Evolutionary conservation across 1,284 basidiomycete species (phyloP).

Genomic region (Fomitiporia mediterranea): DNA sequence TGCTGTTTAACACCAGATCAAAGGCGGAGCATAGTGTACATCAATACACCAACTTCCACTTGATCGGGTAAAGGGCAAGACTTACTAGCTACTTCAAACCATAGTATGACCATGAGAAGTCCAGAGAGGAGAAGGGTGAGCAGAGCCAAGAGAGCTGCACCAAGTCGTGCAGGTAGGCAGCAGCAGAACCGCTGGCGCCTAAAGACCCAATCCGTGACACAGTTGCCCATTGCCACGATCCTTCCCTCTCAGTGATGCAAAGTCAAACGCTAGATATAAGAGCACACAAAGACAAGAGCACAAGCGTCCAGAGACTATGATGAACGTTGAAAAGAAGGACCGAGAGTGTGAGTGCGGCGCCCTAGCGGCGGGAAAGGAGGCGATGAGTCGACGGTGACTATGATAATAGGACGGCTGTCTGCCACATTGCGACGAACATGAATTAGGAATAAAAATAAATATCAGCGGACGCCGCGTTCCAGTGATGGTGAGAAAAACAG

Average conservation of each 20-base stretch:
- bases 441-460: neutral
- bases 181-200: conserved; percentile 50
- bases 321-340: neutral
- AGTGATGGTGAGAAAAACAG: neutral
- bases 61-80: conserved; percentile 11
- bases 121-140: conserved; percentile 49
- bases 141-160: conserved; percentile 50
- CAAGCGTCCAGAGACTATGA: neutral
- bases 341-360: neutral
- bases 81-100: conserved; percentile 57
- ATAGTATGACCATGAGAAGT: conserved; percentile 46
- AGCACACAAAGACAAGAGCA: neutral
- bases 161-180: conserved; percentile 59
- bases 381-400: neutral
- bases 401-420: neutral
- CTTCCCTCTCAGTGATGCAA: neutral
- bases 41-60: neutral
- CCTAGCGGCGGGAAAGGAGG: neutral
- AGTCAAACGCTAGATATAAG: neutral
- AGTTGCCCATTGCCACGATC: conserved; percentile 34
- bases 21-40: neutral
- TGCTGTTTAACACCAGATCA: conserved; percentile 26
- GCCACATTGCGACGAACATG: neutral
- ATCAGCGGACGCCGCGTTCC: neutral
- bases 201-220: conserved; percentile 38